phyloP scores from a whole-genome alignment of 2,329 filamentous ascomycete genomes.

The Trichoderma lentiforme region DNA sequence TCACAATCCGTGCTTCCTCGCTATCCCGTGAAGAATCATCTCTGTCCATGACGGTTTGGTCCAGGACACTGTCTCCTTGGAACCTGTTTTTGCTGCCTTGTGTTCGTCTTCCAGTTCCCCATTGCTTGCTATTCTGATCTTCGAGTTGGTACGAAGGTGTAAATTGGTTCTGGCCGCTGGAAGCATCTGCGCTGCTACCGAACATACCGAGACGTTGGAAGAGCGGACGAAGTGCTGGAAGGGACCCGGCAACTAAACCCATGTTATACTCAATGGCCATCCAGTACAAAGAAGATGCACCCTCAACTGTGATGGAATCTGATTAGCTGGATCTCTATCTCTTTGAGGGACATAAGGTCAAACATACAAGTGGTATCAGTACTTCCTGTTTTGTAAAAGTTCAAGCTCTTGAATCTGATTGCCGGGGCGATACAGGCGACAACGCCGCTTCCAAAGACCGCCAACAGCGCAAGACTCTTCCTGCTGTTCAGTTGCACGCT shows the following conservation, averaged over 20 bases:
- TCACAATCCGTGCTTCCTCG: neutral
- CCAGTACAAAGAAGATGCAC: neutral
- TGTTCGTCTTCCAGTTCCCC: neutral
- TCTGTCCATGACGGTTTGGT: neutral
- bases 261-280: constrained; percentile 8
- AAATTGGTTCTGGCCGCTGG: neutral
- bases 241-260: neutral
- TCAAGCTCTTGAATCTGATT: neutral
- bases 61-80: neutral
- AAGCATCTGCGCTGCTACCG: neutral
- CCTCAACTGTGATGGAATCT: neutral
- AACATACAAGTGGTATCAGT: neutral
- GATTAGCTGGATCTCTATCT: neutral
- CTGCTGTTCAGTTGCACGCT: neutral
- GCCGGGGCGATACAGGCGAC: neutral
- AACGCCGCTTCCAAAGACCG: neutral
- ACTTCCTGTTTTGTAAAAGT: neutral
- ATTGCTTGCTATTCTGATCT: neutral
- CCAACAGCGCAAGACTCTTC: neutral
- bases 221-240: neutral
- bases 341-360: too few relatives aligned
- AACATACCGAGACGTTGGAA: neutral
- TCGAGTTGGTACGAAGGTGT: neutral
- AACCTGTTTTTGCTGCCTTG: neutral
- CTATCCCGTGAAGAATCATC: neutral